Percentiles rank a stretch among this genome's conserved stretches.
These are phyloP conservation scores for Nephelium lappaceum DNA, from an alignment of 345 rosid species.

Conservation along the genomic window DNA sequence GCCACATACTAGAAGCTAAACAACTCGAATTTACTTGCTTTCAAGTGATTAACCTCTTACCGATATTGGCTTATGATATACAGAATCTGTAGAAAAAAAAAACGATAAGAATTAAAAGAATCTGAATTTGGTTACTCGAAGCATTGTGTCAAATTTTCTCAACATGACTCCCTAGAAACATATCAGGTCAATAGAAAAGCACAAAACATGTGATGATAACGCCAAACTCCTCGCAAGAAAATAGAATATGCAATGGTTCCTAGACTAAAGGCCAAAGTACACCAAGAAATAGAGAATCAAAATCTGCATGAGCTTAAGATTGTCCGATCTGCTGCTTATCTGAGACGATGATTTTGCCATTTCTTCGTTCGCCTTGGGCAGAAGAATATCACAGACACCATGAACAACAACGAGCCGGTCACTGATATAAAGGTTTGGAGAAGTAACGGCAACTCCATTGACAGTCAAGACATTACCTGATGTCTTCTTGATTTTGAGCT, in stretches of 20 bases:
- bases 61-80: no score
- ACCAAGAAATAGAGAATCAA: slow-evolving; percentile 8
- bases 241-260: background rate
- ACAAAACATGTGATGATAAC: background rate
- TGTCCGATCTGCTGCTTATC: background rate
- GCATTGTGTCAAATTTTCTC: background rate
- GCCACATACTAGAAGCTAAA: no score
- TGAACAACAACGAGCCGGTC: slow-evolving; percentile 1
- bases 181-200: background rate
- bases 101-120: no score
- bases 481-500: background rate
- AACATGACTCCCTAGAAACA: background rate
- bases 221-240: background rate
- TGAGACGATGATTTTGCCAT: background rate
- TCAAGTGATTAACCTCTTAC: no score
- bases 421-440: background rate
- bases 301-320: background rate
- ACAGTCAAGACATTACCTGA: background rate
- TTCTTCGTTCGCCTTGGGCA: no score
- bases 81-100: no score
- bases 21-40: no score
- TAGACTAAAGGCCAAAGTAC: background rate
- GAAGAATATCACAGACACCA: slow-evolving; percentile 1
- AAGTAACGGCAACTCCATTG: background rate
- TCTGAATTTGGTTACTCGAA: background rate